Conservation (phyloP, 306 rosid species). For the Morella rubra region DNA sequence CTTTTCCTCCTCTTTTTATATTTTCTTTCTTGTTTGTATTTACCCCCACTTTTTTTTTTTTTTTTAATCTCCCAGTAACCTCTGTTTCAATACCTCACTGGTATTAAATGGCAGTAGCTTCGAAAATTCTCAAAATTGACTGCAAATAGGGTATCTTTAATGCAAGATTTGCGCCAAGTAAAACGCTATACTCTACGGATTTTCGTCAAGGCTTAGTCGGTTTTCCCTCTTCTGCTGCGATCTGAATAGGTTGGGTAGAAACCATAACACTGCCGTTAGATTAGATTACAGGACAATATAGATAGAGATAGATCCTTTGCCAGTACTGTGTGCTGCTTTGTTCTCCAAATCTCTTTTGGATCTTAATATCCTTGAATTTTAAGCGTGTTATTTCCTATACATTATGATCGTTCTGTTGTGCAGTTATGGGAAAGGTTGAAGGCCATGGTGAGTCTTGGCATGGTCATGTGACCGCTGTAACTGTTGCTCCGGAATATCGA, state of each 20-base stretch:
- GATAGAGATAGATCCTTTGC: not conserved
- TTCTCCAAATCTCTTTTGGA: not conserved
- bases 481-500: conserved; percentile 89
- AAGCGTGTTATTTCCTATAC: not conserved
- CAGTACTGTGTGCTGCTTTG: not conserved
- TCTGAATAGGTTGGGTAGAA: no score
- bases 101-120: not conserved
- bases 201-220: not conserved
- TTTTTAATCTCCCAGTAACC: not conserved
- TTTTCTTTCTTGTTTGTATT: not conserved
- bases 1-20: not conserved
- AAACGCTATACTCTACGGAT: not conserved
- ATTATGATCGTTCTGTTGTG: conserved; percentile 6
- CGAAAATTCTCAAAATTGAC: not conserved
- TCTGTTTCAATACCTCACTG: not conserved
- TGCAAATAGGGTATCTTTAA: not conserved
- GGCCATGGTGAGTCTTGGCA: conserved; percentile 99
- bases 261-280: no score
- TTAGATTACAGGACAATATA: not conserved
- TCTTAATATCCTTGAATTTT: not conserved
- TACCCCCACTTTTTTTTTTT: not conserved
- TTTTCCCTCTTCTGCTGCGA: not conserved
- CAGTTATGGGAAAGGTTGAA: conserved; percentile 99
- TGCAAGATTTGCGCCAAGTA: not conserved
- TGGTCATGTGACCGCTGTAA: conserved; percentile 96